phyloP scores from a whole-genome alignment of 768 basidiomycete species.

The Rhodotorula sphaerocarpa region DNA sequence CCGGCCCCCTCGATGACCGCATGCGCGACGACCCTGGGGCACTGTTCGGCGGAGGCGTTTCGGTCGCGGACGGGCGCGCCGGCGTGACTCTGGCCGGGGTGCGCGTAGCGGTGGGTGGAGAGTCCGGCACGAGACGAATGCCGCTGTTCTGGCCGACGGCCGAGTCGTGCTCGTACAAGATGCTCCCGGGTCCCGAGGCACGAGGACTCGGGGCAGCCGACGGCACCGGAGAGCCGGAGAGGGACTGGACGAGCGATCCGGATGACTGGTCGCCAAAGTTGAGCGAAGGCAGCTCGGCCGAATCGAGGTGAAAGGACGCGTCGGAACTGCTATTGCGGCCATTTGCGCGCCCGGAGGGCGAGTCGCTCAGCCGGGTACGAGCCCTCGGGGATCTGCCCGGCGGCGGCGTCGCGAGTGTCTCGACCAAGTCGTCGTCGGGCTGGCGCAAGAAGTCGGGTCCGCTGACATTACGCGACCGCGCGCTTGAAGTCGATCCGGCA shows the following conservation, averaged over 20 bases:
- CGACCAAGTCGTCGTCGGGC: constrained; percentile 2
- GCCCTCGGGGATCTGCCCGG: not conserved
- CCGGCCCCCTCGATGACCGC: not conserved
- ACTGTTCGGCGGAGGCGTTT: too few species aligned
- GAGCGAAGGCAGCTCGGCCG: constrained; percentile 14
- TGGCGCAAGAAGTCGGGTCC: not conserved
- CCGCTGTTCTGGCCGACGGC: not conserved
- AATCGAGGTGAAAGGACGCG: constrained; percentile 22
- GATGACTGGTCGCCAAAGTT: constrained; percentile 30
- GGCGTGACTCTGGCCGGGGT: not conserved
- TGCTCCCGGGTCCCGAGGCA: too few species aligned
- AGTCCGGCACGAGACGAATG: constrained; percentile 29
- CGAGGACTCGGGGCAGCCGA: not conserved
- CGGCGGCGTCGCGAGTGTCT: constrained; percentile 21
- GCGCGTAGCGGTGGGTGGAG: constrained; percentile 11
- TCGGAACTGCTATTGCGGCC: constrained; percentile 2
- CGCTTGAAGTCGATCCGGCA: too few species aligned
- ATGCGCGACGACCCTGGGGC: not conserved
- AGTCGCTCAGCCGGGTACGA: not conserved
- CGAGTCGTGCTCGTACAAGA: too few species aligned
- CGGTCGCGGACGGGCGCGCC: constrained; percentile 2
- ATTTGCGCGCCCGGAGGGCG: too few species aligned
- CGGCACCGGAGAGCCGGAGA: not conserved
- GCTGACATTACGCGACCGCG: not conserved
- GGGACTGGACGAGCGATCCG: constrained; percentile 15